Evolutionary conservation across 148 eudicot species (phyloP), one percentile per base, ranked within the genome.

Genomic region (Selenicereus undatus): DNA sequence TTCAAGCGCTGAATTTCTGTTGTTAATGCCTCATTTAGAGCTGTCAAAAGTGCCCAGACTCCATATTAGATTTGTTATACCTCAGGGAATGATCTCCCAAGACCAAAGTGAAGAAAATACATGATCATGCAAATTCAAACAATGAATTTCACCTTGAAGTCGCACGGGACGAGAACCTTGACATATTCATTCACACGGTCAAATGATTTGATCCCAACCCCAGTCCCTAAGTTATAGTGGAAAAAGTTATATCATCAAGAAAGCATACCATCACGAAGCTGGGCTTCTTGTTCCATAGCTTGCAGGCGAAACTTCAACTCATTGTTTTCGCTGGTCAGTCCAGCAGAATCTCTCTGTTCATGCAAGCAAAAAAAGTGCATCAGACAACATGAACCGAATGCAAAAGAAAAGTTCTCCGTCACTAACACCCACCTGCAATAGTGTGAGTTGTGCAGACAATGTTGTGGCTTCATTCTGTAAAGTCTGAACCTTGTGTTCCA

Each of bases 271-370:
- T 95, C 97, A 52, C 99, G 94, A 64, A 95, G 97, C 65, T 92
- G 97, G 56, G 97, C 97, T 85, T 95, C 95, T 84, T 95, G 99
- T 77, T 95, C 99, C 97, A 93, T 92, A 58, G 99, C 94, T 86
- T 93, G 94, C 77, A 95, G 87, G 66, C 99, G 97, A 82, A 95
- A 92, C 90, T 95, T 95, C 82, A 95, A 85, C 86, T 95, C 99
- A 51, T 88, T 89, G 87, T 95, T 95, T 77, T 90, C 92, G 86
- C 86, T 92, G 45, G 88, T 88, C 70, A 95, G 91, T 64, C 97
- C 93, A 42, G 94, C 81, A 74, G 98, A 91, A 86, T 95, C 99
- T 73, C 97, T 85, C 99, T 95, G 87, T 68, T 86, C 70, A 80
- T 29, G 62, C 48, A 71, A 36, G 30, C 42, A 22, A 65, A 0